Evolutionary conservation across 352 stramenopile species (phyloP), one percentile per base, ranked within the genome.

Genomic region (Hyaloperonospora brassicae): DNA sequence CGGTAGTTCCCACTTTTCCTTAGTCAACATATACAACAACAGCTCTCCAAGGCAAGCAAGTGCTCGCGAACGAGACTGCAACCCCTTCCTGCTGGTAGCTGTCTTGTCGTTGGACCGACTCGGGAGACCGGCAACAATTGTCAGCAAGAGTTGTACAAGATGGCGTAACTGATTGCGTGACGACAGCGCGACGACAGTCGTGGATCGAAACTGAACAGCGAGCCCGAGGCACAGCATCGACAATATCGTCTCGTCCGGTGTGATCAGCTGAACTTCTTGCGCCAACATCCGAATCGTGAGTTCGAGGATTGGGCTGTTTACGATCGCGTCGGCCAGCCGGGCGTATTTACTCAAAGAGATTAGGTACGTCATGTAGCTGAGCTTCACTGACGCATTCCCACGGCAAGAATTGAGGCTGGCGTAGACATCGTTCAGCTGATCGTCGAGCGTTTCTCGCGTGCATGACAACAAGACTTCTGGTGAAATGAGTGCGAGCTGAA

Each of bases 401-500:
- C 59, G 49, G 1, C 47, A 54, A 42, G 52, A 56, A 52, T 87
- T 89, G 5, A 93, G 60, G 42, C 64, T 73, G 43, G 85, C 50
- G 51, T 91, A 93, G 14, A 91, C 75, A 22, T 85, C 75, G 43
- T 87, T 89, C 34, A 91, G 54, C 8, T 93, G 76, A 13, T 60
- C 69, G 55, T 93, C 77, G 27, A 93, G 50, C 14, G 62, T 55
- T 39, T 86, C 74, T 2, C 70, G 76, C 7, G 60, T 42, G 12
- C 62, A 79, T 9, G 66, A 62, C 9, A 88, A 50, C 2, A 91
- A 34, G 11, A 64, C 31, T 46, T 81, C 63, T 4, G 76, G 54
- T 23, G 68, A 52, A 30, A 75, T 58, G 0, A 56, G 35, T 8
- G 70, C 36, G 61, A 89, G 86, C 0, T 59, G 57, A 11, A 88